Conservation (phyloP, 2,329 filamentous ascomycete genomes). For the Fusarium xylarioides region DNA sequence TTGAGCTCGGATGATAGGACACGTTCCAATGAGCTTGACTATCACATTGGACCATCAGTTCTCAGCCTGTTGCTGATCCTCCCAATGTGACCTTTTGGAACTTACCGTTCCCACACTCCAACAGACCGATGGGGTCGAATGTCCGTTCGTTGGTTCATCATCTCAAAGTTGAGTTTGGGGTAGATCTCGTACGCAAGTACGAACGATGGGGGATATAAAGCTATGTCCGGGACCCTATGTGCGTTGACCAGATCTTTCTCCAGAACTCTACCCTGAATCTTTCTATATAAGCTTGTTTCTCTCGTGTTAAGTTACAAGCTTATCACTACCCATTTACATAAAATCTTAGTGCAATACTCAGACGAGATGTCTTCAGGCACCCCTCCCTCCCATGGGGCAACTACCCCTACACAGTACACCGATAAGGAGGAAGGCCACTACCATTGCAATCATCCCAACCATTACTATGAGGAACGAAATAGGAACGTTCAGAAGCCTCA, state of each 20-base stretch:
- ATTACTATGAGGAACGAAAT: slow-evolving; percentile 22
- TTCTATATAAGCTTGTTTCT: neutral
- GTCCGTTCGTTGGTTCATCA: slow-evolving; percentile 18
- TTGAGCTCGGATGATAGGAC: slow-evolving; percentile 7
- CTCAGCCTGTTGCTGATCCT: slow-evolving; percentile 20
- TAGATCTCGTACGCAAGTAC: slow-evolving; percentile 2
- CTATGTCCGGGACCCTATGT: slow-evolving; percentile 6
- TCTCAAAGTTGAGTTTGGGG: slow-evolving; percentile 25
- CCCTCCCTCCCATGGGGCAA: slow-evolving; percentile 36
- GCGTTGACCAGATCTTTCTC: neutral
- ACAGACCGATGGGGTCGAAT: slow-evolving; percentile 11
- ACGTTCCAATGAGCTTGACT: neutral
- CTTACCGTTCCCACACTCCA: slow-evolving; percentile 10
- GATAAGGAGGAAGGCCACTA: slow-evolving; percentile 34
- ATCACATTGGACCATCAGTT: slow-evolving; percentile 5
- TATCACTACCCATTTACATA: neutral
- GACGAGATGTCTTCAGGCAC: slow-evolving; percentile 33
- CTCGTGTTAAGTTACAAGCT: neutral
- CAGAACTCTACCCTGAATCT: slow-evolving; percentile 1
- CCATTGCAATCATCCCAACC: slow-evolving; percentile 23
- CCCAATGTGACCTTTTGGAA: neutral
- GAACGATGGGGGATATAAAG: slow-evolving; percentile 20
- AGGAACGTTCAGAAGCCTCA: slow-evolving; percentile 36
- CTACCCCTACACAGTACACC: slow-evolving; percentile 39
- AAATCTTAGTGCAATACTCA: neutral